Percentiles rank a stretch among this genome's conserved stretches.
Evolutionary conservation across 139 green algal genomes (phyloP).

Genomic region (Chlamydomonas incerta): DNA sequence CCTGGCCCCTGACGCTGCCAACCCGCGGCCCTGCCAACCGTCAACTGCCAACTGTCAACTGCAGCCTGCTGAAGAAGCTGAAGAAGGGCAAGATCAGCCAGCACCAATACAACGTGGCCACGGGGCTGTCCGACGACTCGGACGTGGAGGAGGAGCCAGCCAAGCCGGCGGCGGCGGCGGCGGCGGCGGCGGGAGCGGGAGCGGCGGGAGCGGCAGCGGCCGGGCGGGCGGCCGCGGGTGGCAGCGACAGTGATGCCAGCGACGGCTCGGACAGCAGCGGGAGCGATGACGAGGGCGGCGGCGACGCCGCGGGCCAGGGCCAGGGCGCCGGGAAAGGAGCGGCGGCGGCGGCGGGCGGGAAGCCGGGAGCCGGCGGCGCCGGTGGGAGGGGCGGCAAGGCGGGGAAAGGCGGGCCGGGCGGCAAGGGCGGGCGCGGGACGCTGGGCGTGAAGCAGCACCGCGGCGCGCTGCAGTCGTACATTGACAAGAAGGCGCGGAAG

Average conservation of each 20-base stretch:
- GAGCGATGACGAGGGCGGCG: neutral
- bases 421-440: neutral
- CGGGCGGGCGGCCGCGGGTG: too few species aligned
- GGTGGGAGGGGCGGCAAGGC: neutral
- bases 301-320: neutral
- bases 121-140: slow-evolving; percentile 43
- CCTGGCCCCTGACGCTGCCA: too few species aligned
- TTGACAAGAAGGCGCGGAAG: slow-evolving; percentile 33
- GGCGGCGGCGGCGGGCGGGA: too few species aligned
- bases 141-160: slow-evolving; percentile 3
- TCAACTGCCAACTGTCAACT: neutral
- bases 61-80: slow-evolving; percentile 81
- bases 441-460: neutral
- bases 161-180: too few species aligned
- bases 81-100: slow-evolving; percentile 63
- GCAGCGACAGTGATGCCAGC: neutral
- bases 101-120: slow-evolving; percentile 66
- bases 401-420: neutral
- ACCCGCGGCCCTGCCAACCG: neutral
- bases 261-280: neutral
- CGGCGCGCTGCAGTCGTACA: slow-evolving; percentile 26
- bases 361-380: too few species aligned
- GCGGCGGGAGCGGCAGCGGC: neutral
- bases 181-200: too few species aligned
- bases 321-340: neutral